A percentile compares a stretch with the other conserved stretches of the same genome.
These are phyloP conservation scores for Termitomyces sp. DNA, from an alignment of 768 basidiomycete species.

Conservation along the genomic window DNA sequence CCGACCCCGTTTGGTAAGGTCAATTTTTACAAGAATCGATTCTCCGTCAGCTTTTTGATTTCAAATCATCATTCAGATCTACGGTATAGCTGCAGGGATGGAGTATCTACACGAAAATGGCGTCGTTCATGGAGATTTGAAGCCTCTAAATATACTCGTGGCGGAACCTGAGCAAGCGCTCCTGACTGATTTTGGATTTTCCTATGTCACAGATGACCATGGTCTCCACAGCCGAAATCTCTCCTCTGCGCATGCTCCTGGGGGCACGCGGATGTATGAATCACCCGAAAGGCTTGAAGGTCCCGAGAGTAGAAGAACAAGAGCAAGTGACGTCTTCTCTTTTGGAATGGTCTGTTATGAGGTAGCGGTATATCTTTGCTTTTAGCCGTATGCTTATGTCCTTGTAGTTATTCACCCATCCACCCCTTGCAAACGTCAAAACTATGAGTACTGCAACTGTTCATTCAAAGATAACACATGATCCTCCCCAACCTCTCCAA, in stretches of 20 bases:
- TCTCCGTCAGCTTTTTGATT: constrained; percentile 10
- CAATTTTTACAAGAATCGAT: background rate
- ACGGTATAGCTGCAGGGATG: constrained; percentile 26
- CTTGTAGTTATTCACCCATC: background rate
- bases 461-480: background rate
- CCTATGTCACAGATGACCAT: constrained; percentile 17
- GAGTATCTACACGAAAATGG: constrained; percentile 26
- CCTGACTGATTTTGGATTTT: constrained; percentile 47
- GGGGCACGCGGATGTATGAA: background rate
- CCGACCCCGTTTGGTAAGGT: constrained; percentile 9
- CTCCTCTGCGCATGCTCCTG: background rate
- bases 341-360: background rate
- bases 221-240: background rate
- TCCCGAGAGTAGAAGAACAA: background rate
- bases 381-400: background rate
- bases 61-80: constrained; percentile 16
- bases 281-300: background rate
- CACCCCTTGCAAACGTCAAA: background rate
- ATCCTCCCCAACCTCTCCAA: background rate
- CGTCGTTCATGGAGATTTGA: constrained; percentile 42
- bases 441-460: background rate
- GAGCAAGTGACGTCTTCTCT: background rate
- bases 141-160: constrained; percentile 43
- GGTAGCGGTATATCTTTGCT: background rate
- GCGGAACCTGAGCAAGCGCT: constrained; percentile 34